Evolutionary conservation across 441 rosid genomes (phyloP).

Genomic region (Populus hybrid): DNA sequence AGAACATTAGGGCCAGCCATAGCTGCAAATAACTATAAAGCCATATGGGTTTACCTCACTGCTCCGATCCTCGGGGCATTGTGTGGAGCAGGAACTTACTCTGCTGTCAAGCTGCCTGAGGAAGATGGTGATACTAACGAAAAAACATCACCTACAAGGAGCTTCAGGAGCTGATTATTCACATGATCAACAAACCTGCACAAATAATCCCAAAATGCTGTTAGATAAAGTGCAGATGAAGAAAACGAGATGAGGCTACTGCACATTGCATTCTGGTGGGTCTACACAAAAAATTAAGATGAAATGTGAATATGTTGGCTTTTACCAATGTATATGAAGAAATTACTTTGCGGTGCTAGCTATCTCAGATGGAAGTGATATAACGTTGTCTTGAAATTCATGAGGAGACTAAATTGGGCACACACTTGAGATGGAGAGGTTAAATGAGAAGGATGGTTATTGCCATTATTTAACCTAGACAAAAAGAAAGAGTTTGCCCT

Average conservation of each 20-base stretch:
- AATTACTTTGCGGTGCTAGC: not conserved
- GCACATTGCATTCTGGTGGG: not conserved
- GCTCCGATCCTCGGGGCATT: conserved; percentile 75
- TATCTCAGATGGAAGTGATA: not conserved
- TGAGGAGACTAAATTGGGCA: not conserved
- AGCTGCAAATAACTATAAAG: conserved; percentile 77
- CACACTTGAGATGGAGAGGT: not conserved
- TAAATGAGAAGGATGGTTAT: not conserved
- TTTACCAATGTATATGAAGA: not conserved
- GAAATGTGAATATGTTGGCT: not conserved
- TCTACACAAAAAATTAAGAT: not conserved
- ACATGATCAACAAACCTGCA: not conserved
- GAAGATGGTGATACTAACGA: conserved; percentile 36
- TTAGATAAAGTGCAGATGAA: not conserved
- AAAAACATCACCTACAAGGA: conserved; percentile 27
- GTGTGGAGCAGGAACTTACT: conserved; percentile 74
- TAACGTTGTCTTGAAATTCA: not conserved
- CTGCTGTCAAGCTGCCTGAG: conserved; percentile 71
- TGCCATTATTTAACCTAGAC: not conserved
- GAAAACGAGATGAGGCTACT: not conserved
- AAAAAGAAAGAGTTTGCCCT: not conserved
- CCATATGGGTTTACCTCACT: conserved; percentile 81
- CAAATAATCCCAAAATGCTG: conserved; percentile 1
- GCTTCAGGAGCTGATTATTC: conserved; percentile 44
- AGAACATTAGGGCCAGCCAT: conserved; percentile 81